Base-by-base conservation (phyloP, 805 yeast species). In the Henningerozyma blattae region DNA sequence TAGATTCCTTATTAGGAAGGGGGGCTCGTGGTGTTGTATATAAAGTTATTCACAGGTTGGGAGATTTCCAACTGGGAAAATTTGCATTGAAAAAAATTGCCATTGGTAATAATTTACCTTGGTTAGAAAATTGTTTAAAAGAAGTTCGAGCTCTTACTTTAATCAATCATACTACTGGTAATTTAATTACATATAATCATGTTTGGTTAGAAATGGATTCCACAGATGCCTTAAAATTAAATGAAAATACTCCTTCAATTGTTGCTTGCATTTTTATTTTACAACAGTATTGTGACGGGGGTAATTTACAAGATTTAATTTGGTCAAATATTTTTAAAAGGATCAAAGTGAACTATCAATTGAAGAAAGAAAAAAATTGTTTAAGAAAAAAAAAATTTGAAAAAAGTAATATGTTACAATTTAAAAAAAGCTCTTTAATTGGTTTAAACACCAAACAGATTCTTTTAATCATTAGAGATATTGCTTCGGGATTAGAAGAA, bases 251-350 rank as follows among this genome's bases (percentile, higher is more conserved):
- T 12, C 42, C 39, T 22, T 15, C 10, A 5, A 49, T 52, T 19
- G 64, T 72, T 4, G 86, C 87, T 0, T 78, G 81, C 51, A 84
- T 86, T 4, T 86, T 74, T 46, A 80, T 86, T 8, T 59, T 86
- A 12, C 89, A 82, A 53, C 94, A 86, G 49, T 86, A 80, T 50
- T 86, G 95, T 49, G 78, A 74, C 33, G 94, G 94, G 13, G 95
- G 95, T 0, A 84, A 84, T 28, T 56, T 86, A 36, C 95, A 86
- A 46, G 81, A 75, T 34, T 66, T 78, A 42, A 62, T 79, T 1
- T 44, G 53, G 5, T 48, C 51, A 16, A 46, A 52, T 25, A 54
- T 54, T 2, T 39, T 50, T 58, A 33, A 49, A 52, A n/a, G n/a
- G n/a, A n/a, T n/a, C n/a, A n/a, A n/a, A n/a, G n/a, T n/a, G 27